Base-by-base conservation (phyloP, 768 basidiomycete species). In the Fomitopsis pulvina region DNA sequence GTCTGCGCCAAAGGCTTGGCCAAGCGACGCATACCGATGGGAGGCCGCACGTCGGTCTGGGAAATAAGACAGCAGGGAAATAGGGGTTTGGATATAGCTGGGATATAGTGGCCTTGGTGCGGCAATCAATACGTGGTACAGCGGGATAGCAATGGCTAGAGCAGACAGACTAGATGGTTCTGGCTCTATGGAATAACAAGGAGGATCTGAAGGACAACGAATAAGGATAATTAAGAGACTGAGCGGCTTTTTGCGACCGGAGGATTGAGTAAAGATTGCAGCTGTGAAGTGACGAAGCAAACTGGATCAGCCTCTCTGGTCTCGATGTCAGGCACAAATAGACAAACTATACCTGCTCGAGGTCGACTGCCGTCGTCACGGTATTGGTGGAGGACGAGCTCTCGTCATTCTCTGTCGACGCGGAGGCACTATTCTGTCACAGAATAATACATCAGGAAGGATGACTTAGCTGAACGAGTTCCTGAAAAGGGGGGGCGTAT, bases 1-100 rank as follows among this genome's bases (percentile, higher is more conserved):
- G n/a, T 16, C 37, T 4, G 45, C 20, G 45, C 45, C 30, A 6
- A 21, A 10, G 5, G n/a, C 45, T 34, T 46, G 45, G 45, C 45
- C 45, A 6, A 46, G 45, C 18, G 45, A 46, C 5, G 45, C 45
- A 26, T 46, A 46, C 32, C 29, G n/a, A 18, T 46, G 45, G 45
- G 16, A 28, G 3, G 12, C 14, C 30, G 14, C 29, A 4, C 16
- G 14, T 12, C 34, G 34, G 14, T 5, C 4, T 16, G 34, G 34
- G 7, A 37, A 37, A 18, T 37, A 37, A 14, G 4, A 16, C 14
- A 5, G 34, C 34, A 37, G 4, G 34, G 34, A n/a, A n/a, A n/a
- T 37, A 8, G 8, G 29, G 29, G 29, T 30, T 8, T 30, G 34
- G 34, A 37, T 37, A 30, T 30, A 30, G 14, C 29, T 7, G 8